Evolutionary conservation across 2,329 filamentous ascomycete species (phyloP).

Genomic region (Diplodia scrobiculata): DNA sequence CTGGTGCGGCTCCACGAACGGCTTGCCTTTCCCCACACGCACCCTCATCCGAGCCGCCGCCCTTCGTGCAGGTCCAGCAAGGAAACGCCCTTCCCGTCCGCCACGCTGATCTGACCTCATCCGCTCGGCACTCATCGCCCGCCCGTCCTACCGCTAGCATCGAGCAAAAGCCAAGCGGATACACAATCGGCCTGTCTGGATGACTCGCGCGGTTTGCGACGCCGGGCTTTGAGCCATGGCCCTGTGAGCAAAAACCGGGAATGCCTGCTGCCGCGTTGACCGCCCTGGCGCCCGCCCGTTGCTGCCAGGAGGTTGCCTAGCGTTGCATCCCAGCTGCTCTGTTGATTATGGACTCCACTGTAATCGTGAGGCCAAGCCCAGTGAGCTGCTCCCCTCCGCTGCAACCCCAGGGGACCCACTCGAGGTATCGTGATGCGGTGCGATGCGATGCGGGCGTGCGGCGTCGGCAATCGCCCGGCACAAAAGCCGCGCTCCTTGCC

Average conservation of each 20-base stretch:
- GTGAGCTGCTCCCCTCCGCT: neutral
- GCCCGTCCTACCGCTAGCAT: too few relatives aligned
- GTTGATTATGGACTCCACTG: conserved; percentile 3
- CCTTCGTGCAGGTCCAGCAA: neutral
- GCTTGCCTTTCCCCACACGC: conserved; percentile 12
- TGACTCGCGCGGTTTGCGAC: conserved; percentile 1
- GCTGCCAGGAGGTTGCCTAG: conserved; percentile 13
- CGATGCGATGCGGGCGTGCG: neutral
- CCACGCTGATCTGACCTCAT: conserved; percentile 9
- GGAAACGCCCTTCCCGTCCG: neutral
- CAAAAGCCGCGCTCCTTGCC: neutral
- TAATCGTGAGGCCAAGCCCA: conserved; percentile 19
- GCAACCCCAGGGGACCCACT: conserved; percentile 1
- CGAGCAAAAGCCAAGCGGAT: neutral
- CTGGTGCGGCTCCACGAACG: conserved; percentile 17
- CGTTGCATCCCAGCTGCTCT: neutral
- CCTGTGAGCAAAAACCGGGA: conserved; percentile 13
- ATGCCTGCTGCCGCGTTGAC: neutral
- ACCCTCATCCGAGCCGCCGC: neutral
- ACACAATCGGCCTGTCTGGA: neutral
- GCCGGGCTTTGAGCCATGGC: neutral
- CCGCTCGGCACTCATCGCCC: neutral
- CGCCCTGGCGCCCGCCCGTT: neutral
- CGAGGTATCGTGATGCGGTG: conserved; percentile 9
- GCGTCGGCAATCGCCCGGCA: neutral